Conservation (phyloP, 371 early-diverging fungal species). For the Lichtheimia ramosa region DNA sequence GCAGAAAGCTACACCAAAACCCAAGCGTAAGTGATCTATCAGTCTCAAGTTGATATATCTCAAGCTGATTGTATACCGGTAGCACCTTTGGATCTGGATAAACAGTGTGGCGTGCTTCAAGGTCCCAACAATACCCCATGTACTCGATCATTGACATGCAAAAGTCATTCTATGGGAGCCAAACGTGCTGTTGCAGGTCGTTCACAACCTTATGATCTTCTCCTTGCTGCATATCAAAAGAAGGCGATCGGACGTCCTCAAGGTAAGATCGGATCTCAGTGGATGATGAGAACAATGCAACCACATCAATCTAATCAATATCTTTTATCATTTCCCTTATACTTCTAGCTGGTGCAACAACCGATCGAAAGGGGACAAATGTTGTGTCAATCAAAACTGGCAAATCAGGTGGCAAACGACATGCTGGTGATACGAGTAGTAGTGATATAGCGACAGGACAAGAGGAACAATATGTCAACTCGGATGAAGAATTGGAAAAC, state of each 20-base stretch:
- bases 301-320: constrained; percentile 14
- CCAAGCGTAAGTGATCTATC: constrained; percentile 25
- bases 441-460: too few relatives aligned
- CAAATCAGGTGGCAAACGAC: too few relatives aligned
- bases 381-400: too few relatives aligned
- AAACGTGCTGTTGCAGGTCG: constrained; percentile 79
- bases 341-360: too few relatives aligned
- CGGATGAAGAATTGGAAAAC: constrained; percentile 69
- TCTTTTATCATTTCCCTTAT: constrained; percentile 2
- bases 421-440: background rate
- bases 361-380: too few relatives aligned
- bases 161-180: constrained; percentile 82
- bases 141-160: constrained; percentile 81
- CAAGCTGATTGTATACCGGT: background rate
- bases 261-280: constrained; percentile 23
- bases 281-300: background rate
- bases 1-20: constrained; percentile 35
- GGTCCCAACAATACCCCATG: constrained; percentile 63
- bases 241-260: constrained; percentile 52
- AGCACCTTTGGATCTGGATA: constrained; percentile 77
- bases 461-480: constrained; percentile 41
- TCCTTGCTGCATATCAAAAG: constrained; percentile 70
- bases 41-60: background rate
- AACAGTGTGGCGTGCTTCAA: constrained; percentile 77
- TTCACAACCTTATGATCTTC: constrained; percentile 72